These are phyloP conservation scores for Dendrostoma leiphaemia DNA, from an alignment of 2,329 filamentous ascomycete species.

Conservation along the genomic window DNA sequence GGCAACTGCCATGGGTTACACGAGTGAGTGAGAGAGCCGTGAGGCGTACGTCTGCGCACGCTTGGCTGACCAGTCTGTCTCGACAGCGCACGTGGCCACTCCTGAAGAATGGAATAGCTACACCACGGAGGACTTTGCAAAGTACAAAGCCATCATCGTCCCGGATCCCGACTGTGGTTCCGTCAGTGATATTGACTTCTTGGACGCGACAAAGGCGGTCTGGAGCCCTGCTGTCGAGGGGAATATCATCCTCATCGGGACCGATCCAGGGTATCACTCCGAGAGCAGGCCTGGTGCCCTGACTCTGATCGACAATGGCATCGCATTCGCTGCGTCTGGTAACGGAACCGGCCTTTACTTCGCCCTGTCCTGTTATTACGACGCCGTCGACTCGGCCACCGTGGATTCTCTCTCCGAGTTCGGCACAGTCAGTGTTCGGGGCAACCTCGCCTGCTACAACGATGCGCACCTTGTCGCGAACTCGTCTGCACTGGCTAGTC, in stretches of 20 bases:
- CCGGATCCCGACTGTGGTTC: conserved; percentile 36
- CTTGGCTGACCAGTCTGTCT: background rate
- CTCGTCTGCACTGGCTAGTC: conserved; percentile 29
- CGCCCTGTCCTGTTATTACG: conserved; percentile 41
- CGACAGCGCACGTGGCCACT: conserved; percentile 31
- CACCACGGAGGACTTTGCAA: conserved; percentile 39
- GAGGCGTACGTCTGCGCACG: background rate
- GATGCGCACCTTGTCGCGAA: conserved; percentile 38
- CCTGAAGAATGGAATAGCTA: conserved; percentile 35
- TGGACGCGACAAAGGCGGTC: conserved; percentile 35
- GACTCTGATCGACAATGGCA: conserved; percentile 36
- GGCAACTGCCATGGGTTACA: conserved; percentile 18
- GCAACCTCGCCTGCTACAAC: conserved; percentile 38
- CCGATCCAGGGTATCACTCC: conserved; percentile 34
- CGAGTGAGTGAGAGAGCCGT: conserved; percentile 13
- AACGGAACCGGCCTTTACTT: conserved; percentile 38
- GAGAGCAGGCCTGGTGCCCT: conserved; percentile 29
- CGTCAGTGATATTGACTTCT: conserved; percentile 31
- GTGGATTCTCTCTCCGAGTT: conserved; percentile 31
- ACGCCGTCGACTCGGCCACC: conserved; percentile 20
- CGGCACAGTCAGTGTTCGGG: conserved; percentile 37
- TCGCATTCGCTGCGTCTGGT: conserved; percentile 33
- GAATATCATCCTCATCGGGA: conserved; percentile 41
- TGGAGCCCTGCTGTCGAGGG: conserved; percentile 40
- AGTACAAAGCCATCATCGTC: conserved; percentile 43